Evolutionary conservation across 257 asterid species (phyloP).

Genomic region (Nicotiana obtusifolia): DNA sequence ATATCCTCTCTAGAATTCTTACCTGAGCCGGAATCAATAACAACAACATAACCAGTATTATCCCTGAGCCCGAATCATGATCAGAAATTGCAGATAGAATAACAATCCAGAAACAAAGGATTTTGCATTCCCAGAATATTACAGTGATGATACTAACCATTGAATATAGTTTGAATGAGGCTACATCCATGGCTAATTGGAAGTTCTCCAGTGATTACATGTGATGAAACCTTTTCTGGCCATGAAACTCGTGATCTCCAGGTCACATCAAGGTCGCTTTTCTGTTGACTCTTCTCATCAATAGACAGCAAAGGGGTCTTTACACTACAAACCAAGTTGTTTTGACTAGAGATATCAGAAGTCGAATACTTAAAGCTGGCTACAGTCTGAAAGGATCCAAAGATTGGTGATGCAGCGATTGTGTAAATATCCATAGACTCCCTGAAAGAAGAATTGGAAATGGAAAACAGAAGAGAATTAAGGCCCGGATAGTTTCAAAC

Average conservation of each 20-base stretch:
- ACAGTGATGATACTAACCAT: constrained; percentile 37
- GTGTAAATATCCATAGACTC: constrained; percentile 61
- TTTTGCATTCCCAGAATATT: background rate
- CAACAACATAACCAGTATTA: no score
- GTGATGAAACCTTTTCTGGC: constrained; percentile 24
- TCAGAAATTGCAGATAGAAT: background rate
- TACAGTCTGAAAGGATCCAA: constrained; percentile 39
- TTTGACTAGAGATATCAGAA: constrained; percentile 29
- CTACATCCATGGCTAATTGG: constrained; percentile 59
- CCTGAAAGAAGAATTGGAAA: constrained; percentile 24
- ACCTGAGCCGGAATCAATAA: background rate
- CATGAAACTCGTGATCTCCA: constrained; percentile 26
- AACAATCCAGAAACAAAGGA: background rate
- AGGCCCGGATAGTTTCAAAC: no score
- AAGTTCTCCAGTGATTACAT: constrained; percentile 52
- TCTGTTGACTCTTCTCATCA: constrained; percentile 33
- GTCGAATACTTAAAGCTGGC: constrained; percentile 29
- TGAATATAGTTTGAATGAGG: constrained; percentile 68
- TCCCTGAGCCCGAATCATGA: background rate
- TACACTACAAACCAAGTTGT: constrained; percentile 30
- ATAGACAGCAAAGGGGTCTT: constrained; percentile 49
- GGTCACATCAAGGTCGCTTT: constrained; percentile 21
- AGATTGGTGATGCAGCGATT: constrained; percentile 72
- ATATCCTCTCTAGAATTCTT: background rate
- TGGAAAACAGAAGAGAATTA: no score